Evolutionary conservation across 1,284 basidiomycete genomes (phyloP).

Genomic region (Mycosarcoma maydis): DNA sequence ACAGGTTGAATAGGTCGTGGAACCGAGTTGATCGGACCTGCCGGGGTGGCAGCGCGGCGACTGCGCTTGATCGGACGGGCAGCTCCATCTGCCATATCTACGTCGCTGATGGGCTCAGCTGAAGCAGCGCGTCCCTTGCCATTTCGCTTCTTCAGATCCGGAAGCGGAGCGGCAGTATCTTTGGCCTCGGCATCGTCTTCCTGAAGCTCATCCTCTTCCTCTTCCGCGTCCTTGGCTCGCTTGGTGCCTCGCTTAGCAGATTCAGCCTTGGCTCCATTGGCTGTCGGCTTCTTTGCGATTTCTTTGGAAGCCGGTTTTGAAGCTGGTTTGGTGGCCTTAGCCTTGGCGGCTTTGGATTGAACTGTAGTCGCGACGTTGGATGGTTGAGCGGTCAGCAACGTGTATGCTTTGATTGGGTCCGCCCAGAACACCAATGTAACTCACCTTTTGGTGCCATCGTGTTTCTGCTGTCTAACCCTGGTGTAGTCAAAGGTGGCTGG

Average conservation of each 20-base stretch:
- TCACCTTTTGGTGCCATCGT: slow-evolving; percentile 33
- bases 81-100: slow-evolving; percentile 32
- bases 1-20: slow-evolving; percentile 37
- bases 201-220: slow-evolving; percentile 39
- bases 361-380: slow-evolving; percentile 4
- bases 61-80: slow-evolving; percentile 35
- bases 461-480: too few relatives aligned
- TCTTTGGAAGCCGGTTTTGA: slow-evolving; percentile 18
- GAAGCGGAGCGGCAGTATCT: slow-evolving; percentile 32
- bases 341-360: slow-evolving; percentile 23
- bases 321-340: slow-evolving; percentile 16
- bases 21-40: slow-evolving; percentile 47
- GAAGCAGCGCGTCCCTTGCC: slow-evolving; percentile 24
- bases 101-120: slow-evolving; percentile 23
- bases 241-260: slow-evolving; percentile 37
- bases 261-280: slow-evolving; percentile 6
- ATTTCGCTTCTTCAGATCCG: slow-evolving; percentile 31
- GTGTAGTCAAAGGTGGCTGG: too few relatives aligned
- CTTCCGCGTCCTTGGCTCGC: slow-evolving; percentile 32
- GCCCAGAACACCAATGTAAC: too few relatives aligned
- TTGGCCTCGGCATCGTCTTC: slow-evolving; percentile 25
- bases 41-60: slow-evolving; percentile 40
- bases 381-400: slow-evolving; percentile 8
- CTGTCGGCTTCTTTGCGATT: slow-evolving; percentile 13
- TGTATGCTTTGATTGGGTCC: too few relatives aligned